phyloP scores from a whole-genome alignment of 2,329 filamentous ascomycete species.

The Exophiala spinifera region DNA sequence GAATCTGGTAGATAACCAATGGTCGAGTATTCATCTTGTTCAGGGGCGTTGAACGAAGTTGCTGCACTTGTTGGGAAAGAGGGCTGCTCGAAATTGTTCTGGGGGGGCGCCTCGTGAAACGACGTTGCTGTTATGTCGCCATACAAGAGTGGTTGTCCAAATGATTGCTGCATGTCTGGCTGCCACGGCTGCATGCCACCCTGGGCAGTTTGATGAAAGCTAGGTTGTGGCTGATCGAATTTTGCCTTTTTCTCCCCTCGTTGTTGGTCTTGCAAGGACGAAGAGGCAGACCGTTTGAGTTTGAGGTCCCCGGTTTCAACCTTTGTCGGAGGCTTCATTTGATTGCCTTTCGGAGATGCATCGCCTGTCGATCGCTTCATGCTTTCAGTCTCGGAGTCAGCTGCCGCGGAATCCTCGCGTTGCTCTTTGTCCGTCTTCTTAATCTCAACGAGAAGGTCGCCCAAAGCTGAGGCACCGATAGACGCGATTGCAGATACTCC shows the following conservation, averaged over 20 bases:
- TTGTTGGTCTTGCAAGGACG: neutral
- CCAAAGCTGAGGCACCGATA: conserved; percentile 4
- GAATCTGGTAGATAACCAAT: conserved; percentile 2
- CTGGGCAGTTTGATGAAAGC: conserved; percentile 1
- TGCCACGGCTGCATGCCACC: neutral
- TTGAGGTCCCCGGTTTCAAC: conserved; percentile 6
- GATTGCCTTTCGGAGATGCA: neutral
- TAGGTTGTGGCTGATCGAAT: neutral
- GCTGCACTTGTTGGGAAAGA: conserved; percentile 10
- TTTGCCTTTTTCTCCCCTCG: conserved; percentile 9
- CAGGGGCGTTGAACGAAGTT: conserved; percentile 10
- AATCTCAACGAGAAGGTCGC: conserved; percentile 8
- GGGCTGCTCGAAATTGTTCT: conserved; percentile 9
- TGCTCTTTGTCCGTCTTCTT: conserved; percentile 1
- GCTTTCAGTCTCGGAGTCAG: neutral
- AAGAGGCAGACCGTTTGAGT: conserved; percentile 11
- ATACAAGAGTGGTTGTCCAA: conserved; percentile 8
- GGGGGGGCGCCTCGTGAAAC: conserved; percentile 6
- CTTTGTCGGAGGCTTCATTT: neutral
- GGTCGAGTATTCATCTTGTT: conserved; percentile 11
- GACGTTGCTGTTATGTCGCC: conserved; percentile 7
- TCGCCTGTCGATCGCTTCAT: neutral
- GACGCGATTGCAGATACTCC: conserved; percentile 4
- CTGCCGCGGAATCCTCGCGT: neutral
- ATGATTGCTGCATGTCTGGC: neutral